A percentile compares a stretch with the other conserved stretches of the same genome.
phyloP scores from a whole-genome alignment of 192 early-diverging fungal genomes.

The Gryganskiella cystojenkinii region DNA sequence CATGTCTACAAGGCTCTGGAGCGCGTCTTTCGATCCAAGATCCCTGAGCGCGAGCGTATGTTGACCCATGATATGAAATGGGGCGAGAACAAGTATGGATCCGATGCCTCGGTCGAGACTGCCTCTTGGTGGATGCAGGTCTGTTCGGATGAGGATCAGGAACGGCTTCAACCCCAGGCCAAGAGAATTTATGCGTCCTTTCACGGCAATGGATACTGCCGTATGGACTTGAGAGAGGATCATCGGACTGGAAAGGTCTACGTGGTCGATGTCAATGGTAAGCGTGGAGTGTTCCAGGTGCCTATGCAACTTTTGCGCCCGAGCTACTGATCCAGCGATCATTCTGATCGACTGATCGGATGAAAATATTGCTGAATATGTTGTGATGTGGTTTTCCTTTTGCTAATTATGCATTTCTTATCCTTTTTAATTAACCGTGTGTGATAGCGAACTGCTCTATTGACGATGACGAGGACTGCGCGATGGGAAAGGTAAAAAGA shows the following conservation, averaged over 20 bases:
- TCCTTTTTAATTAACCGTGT: background rate
- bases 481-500: slow-evolving; percentile 42
- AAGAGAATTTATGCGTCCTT: slow-evolving; percentile 32
- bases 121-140: slow-evolving; percentile 49
- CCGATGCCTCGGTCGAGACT: slow-evolving; percentile 21
- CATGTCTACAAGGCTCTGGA: slow-evolving; percentile 32
- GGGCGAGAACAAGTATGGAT: slow-evolving; percentile 39
- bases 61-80: slow-evolving; percentile 47
- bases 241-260: slow-evolving; percentile 29
- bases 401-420: too few relatives aligned
- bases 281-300: background rate
- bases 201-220: slow-evolving; percentile 42
- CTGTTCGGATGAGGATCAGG: slow-evolving; percentile 28
- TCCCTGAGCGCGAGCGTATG: slow-evolving; percentile 39
- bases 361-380: too few relatives aligned
- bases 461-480: slow-evolving; percentile 31
- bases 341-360: too few relatives aligned
- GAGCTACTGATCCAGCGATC: too few relatives aligned
- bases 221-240: slow-evolving; percentile 49
- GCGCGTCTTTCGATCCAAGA: slow-evolving; percentile 29
- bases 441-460: slow-evolving; percentile 31
- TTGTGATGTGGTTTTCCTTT: too few relatives aligned
- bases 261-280: slow-evolving; percentile 49
- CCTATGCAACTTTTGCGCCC: background rate
- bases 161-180: slow-evolving; percentile 12